Evolutionary conservation across 495 filamentous ascomycete species (phyloP).

Genomic region (Cercophora sp.): DNA sequence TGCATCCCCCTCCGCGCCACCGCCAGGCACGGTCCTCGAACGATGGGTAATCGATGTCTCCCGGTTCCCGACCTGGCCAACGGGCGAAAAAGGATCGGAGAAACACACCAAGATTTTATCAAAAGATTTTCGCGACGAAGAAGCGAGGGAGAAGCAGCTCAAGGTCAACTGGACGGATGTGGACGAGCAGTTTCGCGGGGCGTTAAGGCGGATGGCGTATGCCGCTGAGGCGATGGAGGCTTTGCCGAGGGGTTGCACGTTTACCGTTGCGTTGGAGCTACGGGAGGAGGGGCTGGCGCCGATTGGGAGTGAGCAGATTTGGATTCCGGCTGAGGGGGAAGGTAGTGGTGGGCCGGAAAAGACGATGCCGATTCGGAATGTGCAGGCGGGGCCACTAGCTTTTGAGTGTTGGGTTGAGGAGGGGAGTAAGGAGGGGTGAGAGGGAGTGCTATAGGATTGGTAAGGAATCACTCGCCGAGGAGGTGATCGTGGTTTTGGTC

Average conservation of each 20-base stretch:
- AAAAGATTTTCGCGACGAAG: conserved; percentile 37
- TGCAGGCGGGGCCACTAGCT: conserved; percentile 60
- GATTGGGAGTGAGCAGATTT: conserved; percentile 56
- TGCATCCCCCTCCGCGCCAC: conserved; percentile 7
- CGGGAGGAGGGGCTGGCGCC: conserved; percentile 69
- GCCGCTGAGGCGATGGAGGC: conserved; percentile 58
- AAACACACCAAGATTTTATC: conserved; percentile 32
- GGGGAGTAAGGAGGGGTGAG: conserved; percentile 28
- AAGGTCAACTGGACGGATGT: conserved; percentile 39
- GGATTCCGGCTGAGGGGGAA: conserved; percentile 56
- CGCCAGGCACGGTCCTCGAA: conserved; percentile 55
- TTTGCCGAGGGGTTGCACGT: conserved; percentile 73
- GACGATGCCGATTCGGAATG: conserved; percentile 53
- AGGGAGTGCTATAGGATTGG: not conserved
- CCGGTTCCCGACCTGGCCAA: conserved; percentile 63
- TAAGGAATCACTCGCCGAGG: too few relatives aligned
- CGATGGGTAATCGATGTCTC: conserved; percentile 82
- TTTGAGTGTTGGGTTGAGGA: conserved; percentile 71
- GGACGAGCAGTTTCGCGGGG: conserved; percentile 47
- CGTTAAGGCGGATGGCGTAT: conserved; percentile 47
- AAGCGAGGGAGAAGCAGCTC: conserved; percentile 19
- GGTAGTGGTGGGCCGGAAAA: conserved; percentile 45
- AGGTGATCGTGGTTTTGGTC: too few relatives aligned
- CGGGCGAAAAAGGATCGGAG: conserved; percentile 30
- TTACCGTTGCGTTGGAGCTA: conserved; percentile 83